These are phyloP conservation scores for Wickerhamia fluorescens DNA, from an alignment of 805 yeast species.

Conservation along the genomic window DNA sequence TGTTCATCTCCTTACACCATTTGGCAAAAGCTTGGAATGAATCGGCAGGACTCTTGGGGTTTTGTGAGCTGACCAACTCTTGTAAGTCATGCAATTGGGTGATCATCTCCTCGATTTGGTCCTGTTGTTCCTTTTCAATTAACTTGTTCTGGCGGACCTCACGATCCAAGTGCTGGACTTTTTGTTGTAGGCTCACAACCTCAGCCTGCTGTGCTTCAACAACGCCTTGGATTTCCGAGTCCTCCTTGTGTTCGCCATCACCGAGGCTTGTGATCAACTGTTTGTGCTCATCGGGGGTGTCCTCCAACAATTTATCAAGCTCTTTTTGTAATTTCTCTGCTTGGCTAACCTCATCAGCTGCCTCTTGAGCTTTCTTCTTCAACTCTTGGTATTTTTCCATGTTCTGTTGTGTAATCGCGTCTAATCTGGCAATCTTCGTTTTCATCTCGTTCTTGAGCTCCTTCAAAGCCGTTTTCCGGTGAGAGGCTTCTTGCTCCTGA, in stretches of 20 bases:
- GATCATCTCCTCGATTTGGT: slow-evolving; percentile 2
- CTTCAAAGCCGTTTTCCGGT: slow-evolving; percentile 17
- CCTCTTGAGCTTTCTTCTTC: too few species aligned
- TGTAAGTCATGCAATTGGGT: slow-evolving; percentile 3
- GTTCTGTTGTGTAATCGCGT: slow-evolving; percentile 19
- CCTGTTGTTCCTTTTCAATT: slow-evolving; percentile 5
- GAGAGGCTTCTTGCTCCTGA: slow-evolving; percentile 15
- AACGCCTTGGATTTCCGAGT: background rate
- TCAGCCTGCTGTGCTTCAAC: background rate
- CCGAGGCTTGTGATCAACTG: slow-evolving; percentile 5
- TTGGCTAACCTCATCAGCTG: too few species aligned
- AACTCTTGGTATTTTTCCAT: slow-evolving; percentile 17
- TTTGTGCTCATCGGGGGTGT: too few species aligned
- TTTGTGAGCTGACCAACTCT: slow-evolving; percentile 1
- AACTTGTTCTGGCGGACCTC: slow-evolving; percentile 4
- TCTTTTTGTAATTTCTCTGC: slow-evolving; percentile 5
- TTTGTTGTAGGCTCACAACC: background rate
- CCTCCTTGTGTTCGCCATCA: slow-evolving; percentile 3
- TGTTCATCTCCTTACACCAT: slow-evolving; percentile 19
- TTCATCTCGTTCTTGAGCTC: slow-evolving; percentile 19
- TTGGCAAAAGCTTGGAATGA: slow-evolving; percentile 12
- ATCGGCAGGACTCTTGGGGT: slow-evolving; percentile 4
- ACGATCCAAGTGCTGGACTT: slow-evolving; percentile 1
- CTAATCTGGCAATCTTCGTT: slow-evolving; percentile 21
- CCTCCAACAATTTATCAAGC: slow-evolving; percentile 3